Percentiles rank a stretch among this genome's conserved stretches.
Evolutionary conservation across 805 yeast genomes (phyloP).

Genomic region (Wickerhamomyces queroliae): DNA sequence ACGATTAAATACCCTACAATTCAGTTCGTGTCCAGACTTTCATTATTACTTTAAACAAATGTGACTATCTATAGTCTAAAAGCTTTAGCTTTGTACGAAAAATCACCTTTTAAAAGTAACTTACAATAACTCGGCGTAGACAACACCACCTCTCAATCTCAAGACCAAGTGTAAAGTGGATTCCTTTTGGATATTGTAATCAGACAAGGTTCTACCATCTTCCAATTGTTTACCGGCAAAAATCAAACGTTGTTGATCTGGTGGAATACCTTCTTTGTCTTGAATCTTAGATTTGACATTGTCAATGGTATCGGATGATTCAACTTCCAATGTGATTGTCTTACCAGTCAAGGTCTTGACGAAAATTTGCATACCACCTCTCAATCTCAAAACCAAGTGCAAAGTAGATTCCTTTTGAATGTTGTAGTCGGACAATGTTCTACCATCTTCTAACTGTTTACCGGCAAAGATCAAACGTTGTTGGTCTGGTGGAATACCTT

Average conservation of each 20-base stretch:
- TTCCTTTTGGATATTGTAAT: conserved; percentile 68
- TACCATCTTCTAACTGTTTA: conserved; percentile 67
- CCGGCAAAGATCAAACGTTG: conserved; percentile 68
- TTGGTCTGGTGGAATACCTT: conserved; percentile 70
- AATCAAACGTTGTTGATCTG: conserved; percentile 64
- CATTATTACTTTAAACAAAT: too few relatives aligned
- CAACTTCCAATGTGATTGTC: conserved; percentile 78
- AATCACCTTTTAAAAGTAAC: too few relatives aligned
- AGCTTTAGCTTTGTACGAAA: too few relatives aligned
- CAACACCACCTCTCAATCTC: conserved; percentile 67
- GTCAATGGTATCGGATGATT: conserved; percentile 80
- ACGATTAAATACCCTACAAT: background rate
- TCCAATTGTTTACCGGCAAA: conserved; percentile 69
- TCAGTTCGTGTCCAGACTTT: background rate
- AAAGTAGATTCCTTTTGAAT: conserved; percentile 68
- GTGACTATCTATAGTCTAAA: background rate
- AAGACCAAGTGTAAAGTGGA: conserved; percentile 65
- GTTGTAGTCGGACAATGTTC: conserved; percentile 68
- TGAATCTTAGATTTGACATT: conserved; percentile 59
- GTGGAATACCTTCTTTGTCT: conserved; percentile 68
- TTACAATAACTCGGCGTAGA: conserved; percentile 29
- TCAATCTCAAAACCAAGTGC: conserved; percentile 65
- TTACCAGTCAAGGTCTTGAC: conserved; percentile 95
- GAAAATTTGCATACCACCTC: conserved; percentile 80
- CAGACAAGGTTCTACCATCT: conserved; percentile 65